phyloP scores from a whole-genome alignment of 129 eudicot species.

The Saussurea involucrata region DNA sequence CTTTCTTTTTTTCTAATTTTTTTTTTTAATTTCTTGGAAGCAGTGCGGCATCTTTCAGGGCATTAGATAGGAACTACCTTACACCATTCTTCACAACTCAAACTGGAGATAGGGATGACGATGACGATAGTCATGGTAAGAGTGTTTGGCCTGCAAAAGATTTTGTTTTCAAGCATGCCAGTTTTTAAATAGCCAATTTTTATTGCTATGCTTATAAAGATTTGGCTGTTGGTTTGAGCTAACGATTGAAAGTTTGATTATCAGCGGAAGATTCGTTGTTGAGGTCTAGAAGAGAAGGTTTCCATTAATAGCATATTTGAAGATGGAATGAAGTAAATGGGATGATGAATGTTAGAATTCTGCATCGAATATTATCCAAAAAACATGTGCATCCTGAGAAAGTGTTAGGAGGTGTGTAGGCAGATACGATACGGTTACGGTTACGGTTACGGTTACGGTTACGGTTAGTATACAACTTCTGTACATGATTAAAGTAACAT shows the following conservation, averaged over 20 bases:
- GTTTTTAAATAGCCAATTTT: neutral
- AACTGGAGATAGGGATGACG: slow-evolving; percentile 68
- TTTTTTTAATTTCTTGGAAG: slow-evolving; percentile 2
- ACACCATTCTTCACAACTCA: slow-evolving; percentile 98
- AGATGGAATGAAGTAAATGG: slow-evolving; percentile 6
- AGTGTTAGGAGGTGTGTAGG: slow-evolving; percentile 10
- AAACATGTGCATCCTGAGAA: neutral
- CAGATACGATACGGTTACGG: slow-evolving; percentile 3
- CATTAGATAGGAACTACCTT: slow-evolving; percentile 88
- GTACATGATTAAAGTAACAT: slow-evolving; percentile 23
- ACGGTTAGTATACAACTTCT: slow-evolving; percentile 4
- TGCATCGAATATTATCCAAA: neutral
- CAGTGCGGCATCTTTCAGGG: slow-evolving; percentile 87
- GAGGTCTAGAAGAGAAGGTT: slow-evolving; percentile 58
- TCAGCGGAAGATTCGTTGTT: slow-evolving; percentile 42
- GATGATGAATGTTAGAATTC: slow-evolving; percentile 13
- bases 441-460: no score
- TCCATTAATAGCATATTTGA: slow-evolving; percentile 28
- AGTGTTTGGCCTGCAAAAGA: neutral
- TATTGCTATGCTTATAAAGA: neutral
- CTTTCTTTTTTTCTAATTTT: neutral
- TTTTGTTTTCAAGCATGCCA: neutral
- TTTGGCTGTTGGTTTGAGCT: neutral
- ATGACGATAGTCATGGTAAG: slow-evolving; percentile 48
- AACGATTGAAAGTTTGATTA: neutral